Evolutionary conservation across 2,329 filamentous ascomycete species (phyloP).

Genomic region (Coniella vitis): DNA sequence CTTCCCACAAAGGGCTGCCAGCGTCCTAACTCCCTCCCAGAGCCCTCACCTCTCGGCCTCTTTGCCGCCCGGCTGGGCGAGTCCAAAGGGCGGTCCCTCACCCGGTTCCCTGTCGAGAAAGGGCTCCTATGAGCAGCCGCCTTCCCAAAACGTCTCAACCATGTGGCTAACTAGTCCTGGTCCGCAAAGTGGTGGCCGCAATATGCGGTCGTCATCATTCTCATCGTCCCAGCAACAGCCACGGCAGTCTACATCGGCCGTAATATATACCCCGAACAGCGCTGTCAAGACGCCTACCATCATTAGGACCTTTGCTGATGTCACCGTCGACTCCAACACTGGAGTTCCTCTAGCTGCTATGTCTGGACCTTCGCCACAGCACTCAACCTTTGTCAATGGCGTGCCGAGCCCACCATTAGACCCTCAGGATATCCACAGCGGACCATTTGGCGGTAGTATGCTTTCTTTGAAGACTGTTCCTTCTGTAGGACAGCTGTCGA

Average conservation of each 20-base stretch:
- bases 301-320: conserved; percentile 3
- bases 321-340: background rate
- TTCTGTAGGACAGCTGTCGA: background rate
- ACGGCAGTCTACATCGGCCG: conserved; percentile 1
- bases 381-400: conserved; percentile 1
- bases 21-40: background rate
- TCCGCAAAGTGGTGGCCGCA: background rate
- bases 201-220: background rate
- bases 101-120: conserved; percentile 11
- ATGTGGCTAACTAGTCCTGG: conserved; percentile 1
- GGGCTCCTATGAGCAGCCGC: conserved; percentile 2
- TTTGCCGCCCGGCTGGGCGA: conserved; percentile 6
- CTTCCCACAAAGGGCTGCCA: conserved; percentile 12
- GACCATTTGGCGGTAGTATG: background rate
- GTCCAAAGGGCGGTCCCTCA: conserved; percentile 6
- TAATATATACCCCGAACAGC: background rate
- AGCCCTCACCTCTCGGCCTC: conserved; percentile 18
- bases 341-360: background rate
- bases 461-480: background rate
- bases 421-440: conserved; percentile 1
- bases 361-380: background rate
- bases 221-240: no score
- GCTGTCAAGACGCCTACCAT: conserved; percentile 3
- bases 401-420: conserved; percentile 7
- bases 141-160: conserved; percentile 1